Conservation (phyloP, 1,284 basidiomycete genomes). For the Sporisorium graminicola region DNA sequence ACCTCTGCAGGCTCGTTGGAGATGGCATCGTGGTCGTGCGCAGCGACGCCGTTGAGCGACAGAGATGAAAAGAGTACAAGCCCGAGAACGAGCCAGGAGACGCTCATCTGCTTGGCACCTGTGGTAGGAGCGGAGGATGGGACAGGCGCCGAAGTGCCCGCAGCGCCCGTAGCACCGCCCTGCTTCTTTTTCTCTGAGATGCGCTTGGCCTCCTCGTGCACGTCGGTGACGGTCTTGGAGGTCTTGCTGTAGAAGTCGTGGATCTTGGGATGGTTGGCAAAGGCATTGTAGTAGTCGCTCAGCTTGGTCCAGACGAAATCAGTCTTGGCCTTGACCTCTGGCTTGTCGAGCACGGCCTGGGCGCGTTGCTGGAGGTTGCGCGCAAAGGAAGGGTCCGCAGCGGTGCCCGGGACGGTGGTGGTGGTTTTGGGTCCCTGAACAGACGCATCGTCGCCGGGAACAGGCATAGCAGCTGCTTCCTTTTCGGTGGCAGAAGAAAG, state of each 20-base stretch:
- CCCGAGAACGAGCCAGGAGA: slow-evolving; percentile 44
- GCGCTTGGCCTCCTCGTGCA: slow-evolving; percentile 86
- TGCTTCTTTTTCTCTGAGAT: slow-evolving; percentile 76
- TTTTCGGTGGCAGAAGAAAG: slow-evolving; percentile 47
- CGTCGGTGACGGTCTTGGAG: slow-evolving; percentile 83
- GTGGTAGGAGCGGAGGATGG: slow-evolving; percentile 4
- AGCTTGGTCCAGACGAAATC: slow-evolving; percentile 59
- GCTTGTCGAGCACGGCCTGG: slow-evolving; percentile 53
- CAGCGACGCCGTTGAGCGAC: slow-evolving; percentile 33
- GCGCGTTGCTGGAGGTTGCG: slow-evolving; percentile 53
- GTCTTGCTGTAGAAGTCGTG: slow-evolving; percentile 81
- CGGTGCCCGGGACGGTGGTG: slow-evolving; percentile 43
- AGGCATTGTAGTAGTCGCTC: slow-evolving; percentile 62
- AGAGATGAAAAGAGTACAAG: slow-evolving; percentile 49
- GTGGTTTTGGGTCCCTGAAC: slow-evolving; percentile 48
- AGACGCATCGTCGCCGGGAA: slow-evolving; percentile 41
- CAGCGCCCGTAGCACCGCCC: slow-evolving; percentile 43
- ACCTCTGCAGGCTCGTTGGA: slow-evolving; percentile 47
- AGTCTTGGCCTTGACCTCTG: slow-evolving; percentile 58
- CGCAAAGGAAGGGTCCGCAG: slow-evolving; percentile 47
- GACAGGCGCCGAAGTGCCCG: slow-evolving; percentile 40
- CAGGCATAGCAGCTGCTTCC: slow-evolving; percentile 49
- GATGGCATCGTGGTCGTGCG: slow-evolving; percentile 42
- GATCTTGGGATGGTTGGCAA: slow-evolving; percentile 65
- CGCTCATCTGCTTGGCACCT: slow-evolving; percentile 44